A percentile compares a stretch with the other conserved stretches of the same genome.
Evolutionary conservation across 345 rosid genomes (phyloP).

Genomic region (Mallotus nudiflorus): DNA sequence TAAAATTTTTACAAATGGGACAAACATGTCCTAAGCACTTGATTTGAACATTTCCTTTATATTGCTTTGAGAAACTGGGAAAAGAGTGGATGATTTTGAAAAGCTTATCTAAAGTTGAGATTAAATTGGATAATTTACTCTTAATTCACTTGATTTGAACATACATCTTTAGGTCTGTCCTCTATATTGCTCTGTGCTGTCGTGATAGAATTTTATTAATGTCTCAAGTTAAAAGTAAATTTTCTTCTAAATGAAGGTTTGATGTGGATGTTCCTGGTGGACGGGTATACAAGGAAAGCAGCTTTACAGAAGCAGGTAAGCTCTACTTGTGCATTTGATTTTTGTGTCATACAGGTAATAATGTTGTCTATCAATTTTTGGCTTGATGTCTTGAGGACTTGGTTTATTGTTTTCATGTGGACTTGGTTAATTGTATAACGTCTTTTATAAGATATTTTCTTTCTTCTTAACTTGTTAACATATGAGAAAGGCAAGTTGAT

Average conservation of each 20-base stretch:
- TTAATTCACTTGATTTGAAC: neutral
- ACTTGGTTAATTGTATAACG: neutral
- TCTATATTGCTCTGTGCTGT: neutral
- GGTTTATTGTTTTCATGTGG: neutral
- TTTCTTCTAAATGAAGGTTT: conserved; percentile 52
- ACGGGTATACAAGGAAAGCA: conserved; percentile 76
- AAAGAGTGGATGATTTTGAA: neutral
- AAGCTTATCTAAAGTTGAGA: neutral
- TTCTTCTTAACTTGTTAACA: neutral
- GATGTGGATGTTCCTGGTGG: conserved; percentile 96
- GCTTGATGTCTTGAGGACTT: conserved; percentile 3
- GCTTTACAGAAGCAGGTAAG: conserved; percentile 86
- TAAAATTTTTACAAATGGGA: neutral
- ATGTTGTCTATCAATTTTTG: neutral
- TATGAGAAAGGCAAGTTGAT: neutral
- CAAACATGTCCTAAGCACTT: too few relatives aligned
- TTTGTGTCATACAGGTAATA: neutral
- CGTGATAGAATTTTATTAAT: neutral
- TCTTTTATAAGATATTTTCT: neutral
- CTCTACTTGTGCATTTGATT: neutral
- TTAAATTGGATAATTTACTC: neutral
- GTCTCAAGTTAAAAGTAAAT: neutral
- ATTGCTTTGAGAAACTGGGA: neutral
- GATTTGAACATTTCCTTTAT: too few relatives aligned
- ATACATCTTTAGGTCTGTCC: neutral